These are phyloP conservation scores for Xylaria grammica DNA, from an alignment of 495 filamentous ascomycete genomes.

Conservation along the genomic window DNA sequence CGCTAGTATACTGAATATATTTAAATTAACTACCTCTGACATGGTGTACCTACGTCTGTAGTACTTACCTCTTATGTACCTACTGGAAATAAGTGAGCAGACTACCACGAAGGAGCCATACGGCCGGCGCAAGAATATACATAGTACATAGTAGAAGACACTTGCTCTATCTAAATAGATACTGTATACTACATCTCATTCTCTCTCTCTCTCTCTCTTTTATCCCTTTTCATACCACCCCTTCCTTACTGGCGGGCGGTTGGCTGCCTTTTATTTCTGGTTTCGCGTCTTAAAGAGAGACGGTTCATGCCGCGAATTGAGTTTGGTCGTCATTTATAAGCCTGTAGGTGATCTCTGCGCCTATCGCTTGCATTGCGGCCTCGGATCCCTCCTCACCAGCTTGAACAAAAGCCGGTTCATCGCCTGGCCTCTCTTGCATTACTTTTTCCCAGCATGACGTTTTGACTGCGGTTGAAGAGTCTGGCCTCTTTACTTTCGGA, in stretches of 20 bases:
- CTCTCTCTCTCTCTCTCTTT: not conserved
- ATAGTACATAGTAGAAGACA: no score
- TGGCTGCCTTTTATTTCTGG: not conserved
- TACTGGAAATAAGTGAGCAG: no score
- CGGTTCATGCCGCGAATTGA: not conserved
- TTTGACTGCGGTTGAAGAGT: slow-evolving; percentile 12
- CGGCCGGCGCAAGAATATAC: not conserved
- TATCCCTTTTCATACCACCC: not conserved
- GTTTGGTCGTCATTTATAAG: not conserved
- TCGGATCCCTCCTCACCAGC: not conserved
- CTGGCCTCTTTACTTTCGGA: not conserved
- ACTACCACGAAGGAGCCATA: slow-evolving; percentile 1
- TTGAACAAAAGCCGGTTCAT: slow-evolving; percentile 7
- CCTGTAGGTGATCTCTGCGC: no score
- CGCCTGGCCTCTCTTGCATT: not conserved
- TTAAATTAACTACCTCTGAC: no score
- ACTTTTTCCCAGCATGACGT: slow-evolving; percentile 9
- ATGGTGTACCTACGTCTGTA: no score
- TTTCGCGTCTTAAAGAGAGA: not conserved
- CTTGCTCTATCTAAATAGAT: no score
- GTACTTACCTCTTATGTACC: no score
- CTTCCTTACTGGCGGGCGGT: not conserved
- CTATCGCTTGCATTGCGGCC: slow-evolving; percentile 10
- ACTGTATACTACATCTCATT: not conserved
- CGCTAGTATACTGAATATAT: not conserved